Conservation (phyloP, 495 filamentous ascomycete genomes). For the Penicillium pancosmium region DNA sequence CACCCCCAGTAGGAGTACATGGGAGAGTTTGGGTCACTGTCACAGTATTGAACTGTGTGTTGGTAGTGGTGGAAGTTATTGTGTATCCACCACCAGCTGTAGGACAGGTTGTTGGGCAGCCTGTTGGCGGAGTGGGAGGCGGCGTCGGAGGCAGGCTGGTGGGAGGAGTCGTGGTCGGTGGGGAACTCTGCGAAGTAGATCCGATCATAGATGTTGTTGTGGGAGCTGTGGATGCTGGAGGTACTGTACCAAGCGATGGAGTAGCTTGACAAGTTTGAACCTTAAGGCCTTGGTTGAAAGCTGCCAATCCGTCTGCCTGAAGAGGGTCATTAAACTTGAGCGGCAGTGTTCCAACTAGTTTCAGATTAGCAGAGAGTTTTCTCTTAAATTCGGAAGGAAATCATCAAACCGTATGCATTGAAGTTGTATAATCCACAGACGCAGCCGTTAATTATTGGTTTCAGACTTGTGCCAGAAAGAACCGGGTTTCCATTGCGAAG, state of each 20-base stretch:
- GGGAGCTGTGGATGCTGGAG: conserved; percentile 23
- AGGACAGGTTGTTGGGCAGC: not conserved
- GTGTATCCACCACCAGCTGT: not conserved
- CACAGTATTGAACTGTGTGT: conserved; percentile 9
- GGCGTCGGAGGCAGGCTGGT: conserved; percentile 12
- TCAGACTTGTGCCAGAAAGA: conserved; percentile 51
- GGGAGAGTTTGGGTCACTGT: conserved; percentile 14
- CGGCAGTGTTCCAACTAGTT: conserved; percentile 48
- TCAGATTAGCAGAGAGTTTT: not conserved
- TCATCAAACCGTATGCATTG: conserved; percentile 53
- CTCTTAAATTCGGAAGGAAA: not conserved
- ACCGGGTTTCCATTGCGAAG: conserved; percentile 42
- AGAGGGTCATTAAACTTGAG: conserved; percentile 43
- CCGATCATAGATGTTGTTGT: conserved; percentile 17
- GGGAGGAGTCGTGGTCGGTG: conserved; percentile 9
- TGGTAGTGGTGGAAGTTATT: conserved; percentile 3
- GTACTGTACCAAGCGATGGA: conserved; percentile 41
- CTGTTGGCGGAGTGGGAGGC: not conserved
- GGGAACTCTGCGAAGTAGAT: conserved; percentile 13
- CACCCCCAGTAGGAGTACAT: conserved; percentile 11
- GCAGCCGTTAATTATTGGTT: conserved; percentile 50
- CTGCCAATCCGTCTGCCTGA: conserved; percentile 41
- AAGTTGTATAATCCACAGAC: conserved; percentile 54
- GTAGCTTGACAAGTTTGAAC: conserved; percentile 48
- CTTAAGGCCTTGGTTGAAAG: conserved; percentile 46